These are phyloP conservation scores for Trypanosoma avium DNA, from an alignment of 208 protist genomes.

Conservation along the genomic window DNA sequence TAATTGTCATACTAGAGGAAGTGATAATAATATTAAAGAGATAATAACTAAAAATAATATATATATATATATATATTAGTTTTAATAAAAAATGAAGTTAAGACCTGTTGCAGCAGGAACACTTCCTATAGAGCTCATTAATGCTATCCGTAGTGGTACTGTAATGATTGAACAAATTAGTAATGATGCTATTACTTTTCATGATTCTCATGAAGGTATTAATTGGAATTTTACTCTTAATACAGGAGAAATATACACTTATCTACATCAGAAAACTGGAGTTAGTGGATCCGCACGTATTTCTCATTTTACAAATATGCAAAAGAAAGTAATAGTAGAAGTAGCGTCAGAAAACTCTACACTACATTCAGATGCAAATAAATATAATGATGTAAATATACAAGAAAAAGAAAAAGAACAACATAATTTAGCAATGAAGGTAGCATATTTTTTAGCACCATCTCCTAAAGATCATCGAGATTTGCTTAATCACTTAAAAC, in stretches of 20 bases:
- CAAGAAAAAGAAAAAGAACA: too few species aligned
- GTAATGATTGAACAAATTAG: conserved; percentile 1
- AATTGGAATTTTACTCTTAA: conserved; percentile 10
- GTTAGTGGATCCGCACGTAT: conserved; percentile 8
- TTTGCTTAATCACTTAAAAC: not conserved
- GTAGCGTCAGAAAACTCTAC: too few species aligned
- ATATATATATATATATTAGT: not conserved
- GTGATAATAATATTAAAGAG: not conserved
- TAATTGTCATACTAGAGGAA: too few species aligned
- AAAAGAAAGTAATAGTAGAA: not conserved
- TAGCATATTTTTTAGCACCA: conserved; percentile 30
- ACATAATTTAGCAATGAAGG: conserved; percentile 12
- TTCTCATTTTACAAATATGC: conserved; percentile 8
- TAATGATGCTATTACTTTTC: conserved; percentile 10
- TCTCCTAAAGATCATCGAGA: conserved; percentile 12
- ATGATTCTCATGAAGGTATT: not conserved
- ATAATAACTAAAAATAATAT: conserved; percentile 1
- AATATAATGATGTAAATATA: too few species aligned
- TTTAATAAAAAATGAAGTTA: not conserved
- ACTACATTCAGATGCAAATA: too few species aligned
- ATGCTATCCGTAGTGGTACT: conserved; percentile 23
- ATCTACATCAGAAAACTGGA: conserved; percentile 16
- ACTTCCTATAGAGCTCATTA: conserved; percentile 30
- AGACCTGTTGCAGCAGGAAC: conserved; percentile 20
- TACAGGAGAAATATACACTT: not conserved